phyloP scores from a whole-genome alignment of 495 filamentous ascomycete genomes.

The Penicillium simplicissimum region DNA sequence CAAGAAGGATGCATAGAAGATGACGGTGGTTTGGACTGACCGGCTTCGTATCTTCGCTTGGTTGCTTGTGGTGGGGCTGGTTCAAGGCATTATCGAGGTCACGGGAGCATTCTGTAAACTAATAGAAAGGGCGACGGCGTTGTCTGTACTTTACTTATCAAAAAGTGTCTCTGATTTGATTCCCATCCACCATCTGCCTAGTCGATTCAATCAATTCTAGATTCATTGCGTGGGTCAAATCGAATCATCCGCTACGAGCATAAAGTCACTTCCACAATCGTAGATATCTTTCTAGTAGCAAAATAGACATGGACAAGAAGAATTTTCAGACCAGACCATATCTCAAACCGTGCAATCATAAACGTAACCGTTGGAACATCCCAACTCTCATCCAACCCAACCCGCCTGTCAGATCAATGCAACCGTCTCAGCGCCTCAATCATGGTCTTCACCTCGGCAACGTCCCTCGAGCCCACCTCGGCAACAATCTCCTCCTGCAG shows the following conservation, averaged over 20 bases:
- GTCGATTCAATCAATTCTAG: background rate
- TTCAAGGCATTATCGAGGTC: background rate
- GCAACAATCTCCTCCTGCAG: conserved; percentile 65
- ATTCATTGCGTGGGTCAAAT: background rate
- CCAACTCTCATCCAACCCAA: background rate
- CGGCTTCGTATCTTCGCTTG: no score
- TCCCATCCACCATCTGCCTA: background rate
- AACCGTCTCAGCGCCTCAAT: conserved; percentile 74
- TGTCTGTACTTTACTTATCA: conserved; percentile 2
- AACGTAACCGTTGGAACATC: background rate
- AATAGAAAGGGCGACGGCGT: background rate
- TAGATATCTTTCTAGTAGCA: background rate
- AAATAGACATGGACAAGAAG: background rate
- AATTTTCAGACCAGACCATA: background rate
- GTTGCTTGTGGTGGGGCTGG: background rate
- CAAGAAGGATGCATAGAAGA: conserved; percentile 18
- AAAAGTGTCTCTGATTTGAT: background rate
- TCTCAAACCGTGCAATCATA: background rate
- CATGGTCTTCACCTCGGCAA: conserved; percentile 70
- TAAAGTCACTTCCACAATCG: background rate
- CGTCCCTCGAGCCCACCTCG: conserved; percentile 54
- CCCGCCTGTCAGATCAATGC: conserved; percentile 47
- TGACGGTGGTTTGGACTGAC: no score
- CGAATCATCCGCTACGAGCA: background rate
- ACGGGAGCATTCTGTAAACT: background rate